These are phyloP conservation scores for Apiotrichum gracile DNA, from an alignment of 1,284 basidiomycete genomes.

Conservation along the genomic window DNA sequence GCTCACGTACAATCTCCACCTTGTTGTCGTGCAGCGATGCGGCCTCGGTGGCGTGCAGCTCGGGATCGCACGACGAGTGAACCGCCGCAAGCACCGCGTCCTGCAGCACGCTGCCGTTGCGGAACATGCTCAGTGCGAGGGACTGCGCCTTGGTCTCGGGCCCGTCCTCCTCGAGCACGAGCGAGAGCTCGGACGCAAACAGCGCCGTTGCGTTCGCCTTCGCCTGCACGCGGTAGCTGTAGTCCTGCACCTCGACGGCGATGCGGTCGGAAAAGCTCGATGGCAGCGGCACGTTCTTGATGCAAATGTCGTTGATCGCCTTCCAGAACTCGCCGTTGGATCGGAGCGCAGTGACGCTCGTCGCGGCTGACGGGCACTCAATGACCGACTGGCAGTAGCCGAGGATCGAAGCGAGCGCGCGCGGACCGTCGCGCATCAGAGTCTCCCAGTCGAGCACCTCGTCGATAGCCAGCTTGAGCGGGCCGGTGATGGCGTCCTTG, in stretches of 20 bases:
- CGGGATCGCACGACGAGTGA: conserved; percentile 33
- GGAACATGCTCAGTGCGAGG: conserved; percentile 36
- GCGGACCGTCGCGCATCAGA: conserved; percentile 67
- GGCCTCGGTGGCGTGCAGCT: conserved; percentile 32
- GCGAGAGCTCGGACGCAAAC: conserved; percentile 30
- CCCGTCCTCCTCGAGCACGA: conserved; percentile 23
- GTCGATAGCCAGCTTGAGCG: conserved; percentile 54
- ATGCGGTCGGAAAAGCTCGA: conserved; percentile 34
- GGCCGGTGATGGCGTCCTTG: conserved; percentile 9
- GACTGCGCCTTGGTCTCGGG: conserved; percentile 28
- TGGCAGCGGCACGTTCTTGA: conserved; percentile 29
- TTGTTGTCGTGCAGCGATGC: conserved; percentile 24
- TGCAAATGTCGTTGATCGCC: conserved; percentile 30
- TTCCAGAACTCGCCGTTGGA: conserved; percentile 33
- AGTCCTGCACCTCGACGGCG: conserved; percentile 43
- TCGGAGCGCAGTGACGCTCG: conserved; percentile 21
- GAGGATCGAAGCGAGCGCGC: conserved; percentile 67
- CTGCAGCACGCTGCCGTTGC: conserved; percentile 37
- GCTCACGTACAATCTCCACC: conserved; percentile 49
- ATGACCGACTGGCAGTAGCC: conserved; percentile 67
- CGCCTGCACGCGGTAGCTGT: conserved; percentile 57
- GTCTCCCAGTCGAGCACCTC: conserved; percentile 58
- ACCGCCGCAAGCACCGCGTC: conserved; percentile 25
- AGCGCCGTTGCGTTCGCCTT: conserved; percentile 39
- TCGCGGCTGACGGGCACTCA: conserved; percentile 22